phyloP scores from a whole-genome alignment of 164 flowering plant genomes.

The Nelumbo lutea region DNA sequence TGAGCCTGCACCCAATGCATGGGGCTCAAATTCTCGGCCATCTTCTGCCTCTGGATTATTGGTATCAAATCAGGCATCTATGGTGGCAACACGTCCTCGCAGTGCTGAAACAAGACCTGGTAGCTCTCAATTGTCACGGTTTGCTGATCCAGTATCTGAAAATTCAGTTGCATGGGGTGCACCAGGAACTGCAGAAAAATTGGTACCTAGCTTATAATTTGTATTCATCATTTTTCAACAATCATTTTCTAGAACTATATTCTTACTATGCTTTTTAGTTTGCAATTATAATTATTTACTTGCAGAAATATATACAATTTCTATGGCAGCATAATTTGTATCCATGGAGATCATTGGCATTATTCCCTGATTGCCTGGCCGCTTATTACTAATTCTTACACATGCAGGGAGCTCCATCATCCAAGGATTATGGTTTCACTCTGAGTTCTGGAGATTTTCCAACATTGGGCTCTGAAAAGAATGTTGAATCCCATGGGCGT shows the following conservation, averaged over 20 bases:
- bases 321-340: not conserved
- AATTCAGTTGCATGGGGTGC: constrained; percentile 63
- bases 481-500: constrained; percentile 35
- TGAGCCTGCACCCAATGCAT: constrained; percentile 56
- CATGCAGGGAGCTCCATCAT: constrained; percentile 47
- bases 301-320: not conserved
- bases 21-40: constrained; percentile 84
- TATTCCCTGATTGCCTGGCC: not conserved
- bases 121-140: constrained; percentile 92
- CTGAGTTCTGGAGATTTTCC: constrained; percentile 93
- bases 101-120: constrained; percentile 96
- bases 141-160: constrained; percentile 74
- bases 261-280: not conserved
- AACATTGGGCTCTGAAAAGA: constrained; percentile 70
- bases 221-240: not conserved
- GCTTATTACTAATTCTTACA: constrained; percentile 1
- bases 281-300: not conserved
- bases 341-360: not conserved
- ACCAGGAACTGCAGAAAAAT: constrained; percentile 47
- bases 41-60: constrained; percentile 85
- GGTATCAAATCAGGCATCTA: constrained; percentile 55
- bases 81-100: constrained; percentile 64
- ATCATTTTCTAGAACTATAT: not conserved
- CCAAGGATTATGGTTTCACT: constrained; percentile 56
- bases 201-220: constrained; percentile 40